Percentiles rank a stretch among this genome's conserved stretches.
Evolutionary conservation across 1,284 basidiomycete genomes (phyloP).

Genomic region (Vanrija sp.): DNA sequence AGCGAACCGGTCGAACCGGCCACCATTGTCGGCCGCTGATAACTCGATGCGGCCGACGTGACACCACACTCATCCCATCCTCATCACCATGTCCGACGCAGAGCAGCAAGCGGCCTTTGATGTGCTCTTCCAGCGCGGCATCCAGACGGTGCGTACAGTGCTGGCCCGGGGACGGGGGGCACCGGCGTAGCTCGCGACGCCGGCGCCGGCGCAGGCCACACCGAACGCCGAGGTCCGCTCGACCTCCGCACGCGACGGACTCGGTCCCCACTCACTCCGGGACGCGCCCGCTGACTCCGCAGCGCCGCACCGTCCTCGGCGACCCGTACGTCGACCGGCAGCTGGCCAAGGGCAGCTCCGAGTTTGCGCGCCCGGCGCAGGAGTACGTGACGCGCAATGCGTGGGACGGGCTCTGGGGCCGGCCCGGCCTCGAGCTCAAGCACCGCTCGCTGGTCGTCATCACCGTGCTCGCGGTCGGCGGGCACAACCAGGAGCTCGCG

Average conservation of each 20-base stretch:
- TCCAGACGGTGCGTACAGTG: slow-evolving; percentile 11
- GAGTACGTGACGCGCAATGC: slow-evolving; percentile 18
- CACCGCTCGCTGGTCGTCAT: slow-evolving; percentile 21
- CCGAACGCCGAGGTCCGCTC: background rate
- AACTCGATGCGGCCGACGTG: too few species aligned
- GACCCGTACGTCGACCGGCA: slow-evolving; percentile 20
- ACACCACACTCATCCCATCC: too few species aligned
- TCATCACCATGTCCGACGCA: too few species aligned
- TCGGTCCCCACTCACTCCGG: background rate
- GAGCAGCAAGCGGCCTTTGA: too few species aligned
- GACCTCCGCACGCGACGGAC: background rate
- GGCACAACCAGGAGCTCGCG: slow-evolving; percentile 15
- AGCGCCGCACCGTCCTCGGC: slow-evolving; percentile 19
- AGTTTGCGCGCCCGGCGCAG: slow-evolving; percentile 21
- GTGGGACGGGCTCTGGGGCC: slow-evolving; percentile 20
- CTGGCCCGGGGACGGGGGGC: background rate
- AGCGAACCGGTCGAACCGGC: too few species aligned
- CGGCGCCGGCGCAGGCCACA: background rate
- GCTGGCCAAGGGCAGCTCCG: slow-evolving; percentile 13
- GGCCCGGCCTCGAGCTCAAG: slow-evolving; percentile 19
- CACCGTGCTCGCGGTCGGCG: slow-evolving; percentile 19
- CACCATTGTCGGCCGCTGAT: too few species aligned
- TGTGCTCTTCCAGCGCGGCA: slow-evolving; percentile 13
- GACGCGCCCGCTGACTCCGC: background rate
- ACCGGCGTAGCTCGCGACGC: too few species aligned